These are phyloP conservation scores for Rosa multiflora DNA, from an alignment of 306 rosid genomes.

Conservation along the genomic window DNA sequence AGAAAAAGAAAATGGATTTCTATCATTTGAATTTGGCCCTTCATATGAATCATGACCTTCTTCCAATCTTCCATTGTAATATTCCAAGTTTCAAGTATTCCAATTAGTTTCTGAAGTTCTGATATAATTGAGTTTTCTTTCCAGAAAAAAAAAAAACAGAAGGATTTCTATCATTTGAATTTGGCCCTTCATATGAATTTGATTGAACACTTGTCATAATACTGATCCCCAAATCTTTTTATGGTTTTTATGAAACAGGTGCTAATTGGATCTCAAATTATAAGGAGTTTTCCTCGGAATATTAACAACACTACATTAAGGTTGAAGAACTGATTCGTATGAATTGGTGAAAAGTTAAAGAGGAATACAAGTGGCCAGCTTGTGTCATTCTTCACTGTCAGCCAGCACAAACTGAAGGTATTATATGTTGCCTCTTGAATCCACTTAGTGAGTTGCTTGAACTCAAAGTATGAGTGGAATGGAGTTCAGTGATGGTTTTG, in stretches of 20 bases:
- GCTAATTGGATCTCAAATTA: conserved; percentile 9
- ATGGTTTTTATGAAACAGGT: conserved; percentile 27
- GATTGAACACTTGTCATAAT: not conserved
- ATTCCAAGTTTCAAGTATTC: not conserved
- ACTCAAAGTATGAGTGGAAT: conserved; percentile 32
- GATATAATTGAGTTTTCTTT: not conserved
- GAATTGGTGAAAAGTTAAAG: not conserved
- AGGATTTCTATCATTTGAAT: not conserved
- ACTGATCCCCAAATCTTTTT: not conserved
- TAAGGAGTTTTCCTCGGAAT: not conserved
- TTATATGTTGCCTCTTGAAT: conserved; percentile 20
- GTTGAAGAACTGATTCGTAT: not conserved
- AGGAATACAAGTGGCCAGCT: not conserved
- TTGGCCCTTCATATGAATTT: not conserved
- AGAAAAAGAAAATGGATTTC: not conserved
- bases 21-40: not conserved
- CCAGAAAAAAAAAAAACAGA: not conserved
- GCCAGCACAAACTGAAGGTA: conserved; percentile 4
- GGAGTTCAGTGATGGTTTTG: conserved; percentile 49
- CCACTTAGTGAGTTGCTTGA: conserved; percentile 18
- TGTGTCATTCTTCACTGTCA: conserved; percentile 10
- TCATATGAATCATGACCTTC: not conserved
- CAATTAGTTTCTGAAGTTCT: not conserved
- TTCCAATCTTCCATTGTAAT: not conserved
- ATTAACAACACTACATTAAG: conserved; percentile 9